Evolutionary conservation across 2,329 filamentous ascomycete genomes (phyloP).

Genomic region (Pyrenophora graminea): DNA sequence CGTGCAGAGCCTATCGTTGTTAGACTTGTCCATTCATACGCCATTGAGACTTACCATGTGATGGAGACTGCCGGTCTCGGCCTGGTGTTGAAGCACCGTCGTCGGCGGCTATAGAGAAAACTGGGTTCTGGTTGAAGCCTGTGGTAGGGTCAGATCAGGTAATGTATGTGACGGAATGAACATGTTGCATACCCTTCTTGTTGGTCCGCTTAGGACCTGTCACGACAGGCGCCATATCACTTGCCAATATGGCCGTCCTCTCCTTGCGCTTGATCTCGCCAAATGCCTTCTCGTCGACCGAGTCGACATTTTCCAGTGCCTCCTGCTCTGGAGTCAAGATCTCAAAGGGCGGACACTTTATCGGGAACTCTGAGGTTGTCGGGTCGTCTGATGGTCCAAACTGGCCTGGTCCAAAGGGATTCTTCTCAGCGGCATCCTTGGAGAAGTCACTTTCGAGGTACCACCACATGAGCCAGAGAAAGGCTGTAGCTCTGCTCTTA

Average conservation of each 20-base stretch:
- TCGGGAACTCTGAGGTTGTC: slow-evolving; percentile 51
- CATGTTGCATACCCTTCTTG: slow-evolving; percentile 49
- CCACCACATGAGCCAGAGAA: slow-evolving; percentile 99
- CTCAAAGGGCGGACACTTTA: slow-evolving; percentile 68
- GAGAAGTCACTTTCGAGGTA: slow-evolving; percentile 96
- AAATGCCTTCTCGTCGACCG: slow-evolving; percentile 69
- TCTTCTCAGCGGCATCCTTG: slow-evolving; percentile 81
- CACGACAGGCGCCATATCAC: slow-evolving; percentile 71
- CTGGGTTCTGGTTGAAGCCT: slow-evolving; percentile 49
- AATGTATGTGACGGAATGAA: background rate
- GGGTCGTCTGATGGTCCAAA: slow-evolving; percentile 41
- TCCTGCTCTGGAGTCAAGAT: slow-evolving; percentile 69
- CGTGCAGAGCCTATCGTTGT: slow-evolving; percentile 38
- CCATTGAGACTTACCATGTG: slow-evolving; percentile 34
- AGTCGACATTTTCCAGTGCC: slow-evolving; percentile 73
- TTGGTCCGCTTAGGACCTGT: slow-evolving; percentile 56
- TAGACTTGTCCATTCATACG: background rate
- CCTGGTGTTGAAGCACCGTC: slow-evolving; percentile 48
- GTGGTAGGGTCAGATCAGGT: slow-evolving; percentile 12
- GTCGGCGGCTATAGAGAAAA: slow-evolving; percentile 48
- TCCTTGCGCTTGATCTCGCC: slow-evolving; percentile 75
- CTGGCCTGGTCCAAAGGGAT: slow-evolving; percentile 77
- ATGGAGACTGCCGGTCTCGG: slow-evolving; percentile 47
- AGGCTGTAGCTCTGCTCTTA: slow-evolving; percentile 79
- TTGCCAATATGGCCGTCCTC: slow-evolving; percentile 71